Conservation (phyloP, 2,329 filamentous ascomycete species). For the Bertia moriformis region DNA sequence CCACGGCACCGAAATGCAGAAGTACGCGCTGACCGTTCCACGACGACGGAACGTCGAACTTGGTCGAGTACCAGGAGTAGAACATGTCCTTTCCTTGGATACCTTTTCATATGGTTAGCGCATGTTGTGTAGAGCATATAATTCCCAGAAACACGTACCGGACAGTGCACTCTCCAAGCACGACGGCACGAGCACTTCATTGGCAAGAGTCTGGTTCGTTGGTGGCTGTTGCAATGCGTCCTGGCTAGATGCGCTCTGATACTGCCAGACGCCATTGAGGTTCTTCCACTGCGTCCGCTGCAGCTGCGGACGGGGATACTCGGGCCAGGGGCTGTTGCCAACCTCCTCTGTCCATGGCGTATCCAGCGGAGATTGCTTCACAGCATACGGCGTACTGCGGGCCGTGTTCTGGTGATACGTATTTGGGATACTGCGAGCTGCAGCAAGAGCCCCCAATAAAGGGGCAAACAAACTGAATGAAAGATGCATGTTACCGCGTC, state of each 20-base stretch:
- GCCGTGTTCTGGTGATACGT: neutral
- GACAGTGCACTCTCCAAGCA: conserved; percentile 16
- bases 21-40: conserved; percentile 30
- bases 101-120: conserved; percentile 15
- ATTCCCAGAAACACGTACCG: too few relatives aligned
- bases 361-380: conserved; percentile 20
- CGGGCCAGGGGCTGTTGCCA: conserved; percentile 37
- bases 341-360: conserved; percentile 36
- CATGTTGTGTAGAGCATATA: too few relatives aligned
- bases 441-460: too few relatives aligned
- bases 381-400: neutral
- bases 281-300: conserved; percentile 36
- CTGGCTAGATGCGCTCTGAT: conserved; percentile 16
- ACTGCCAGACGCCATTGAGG: conserved; percentile 45
- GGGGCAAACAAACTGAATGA: too few relatives aligned
- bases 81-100: conserved; percentile 24
- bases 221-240: conserved; percentile 8
- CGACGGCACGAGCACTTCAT: conserved; percentile 19
- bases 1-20: conserved; percentile 43
- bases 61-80: conserved; percentile 33
- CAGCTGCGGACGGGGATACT: conserved; percentile 41
- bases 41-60: conserved; percentile 28
- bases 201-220: conserved; percentile 11
- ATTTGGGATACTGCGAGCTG: too few relatives aligned
- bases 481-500: too few relatives aligned